Evolutionary conservation across 305 asterid genomes (phyloP).

Genomic region (Rubia occidens): DNA sequence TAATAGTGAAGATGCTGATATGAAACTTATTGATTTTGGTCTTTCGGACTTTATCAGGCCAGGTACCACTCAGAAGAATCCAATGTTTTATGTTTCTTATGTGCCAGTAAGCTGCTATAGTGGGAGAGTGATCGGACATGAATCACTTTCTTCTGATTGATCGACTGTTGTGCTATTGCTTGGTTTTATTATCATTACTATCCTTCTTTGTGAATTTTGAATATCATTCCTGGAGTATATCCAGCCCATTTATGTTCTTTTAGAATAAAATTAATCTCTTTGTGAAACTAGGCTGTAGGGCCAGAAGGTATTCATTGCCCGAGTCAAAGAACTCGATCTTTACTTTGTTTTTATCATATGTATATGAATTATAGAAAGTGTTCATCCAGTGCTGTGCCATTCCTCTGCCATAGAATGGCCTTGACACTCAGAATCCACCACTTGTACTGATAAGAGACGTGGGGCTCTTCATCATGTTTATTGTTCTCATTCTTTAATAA

Average conservation of each 20-base stretch:
- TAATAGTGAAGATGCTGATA: slow-evolving; percentile 73
- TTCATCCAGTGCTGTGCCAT: neutral
- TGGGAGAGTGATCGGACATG: neutral
- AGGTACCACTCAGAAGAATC: slow-evolving; percentile 33
- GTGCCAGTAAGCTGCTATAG: neutral
- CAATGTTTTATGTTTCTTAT: neutral
- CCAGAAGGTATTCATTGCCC: neutral
- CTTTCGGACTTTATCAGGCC: slow-evolving; percentile 91
- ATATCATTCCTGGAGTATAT: slow-evolving; percentile 3
- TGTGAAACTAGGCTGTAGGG: neutral
- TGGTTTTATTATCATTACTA: neutral
- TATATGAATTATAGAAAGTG: neutral
- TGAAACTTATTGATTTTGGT: slow-evolving; percentile 94
- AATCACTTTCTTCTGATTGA: neutral
- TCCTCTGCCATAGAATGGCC: neutral
- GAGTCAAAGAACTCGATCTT: neutral
- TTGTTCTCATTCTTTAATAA: neutral
- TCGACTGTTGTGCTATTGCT: neutral
- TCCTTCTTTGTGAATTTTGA: neutral
- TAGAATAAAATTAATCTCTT: neutral
- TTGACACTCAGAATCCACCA: neutral
- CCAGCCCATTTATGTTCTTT: neutral
- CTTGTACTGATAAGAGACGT: neutral
- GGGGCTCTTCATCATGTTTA: neutral
- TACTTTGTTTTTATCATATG: neutral